Evolutionary conservation across 257 asterid genomes (phyloP).

Genomic region (Hygrophila difformis): DNA sequence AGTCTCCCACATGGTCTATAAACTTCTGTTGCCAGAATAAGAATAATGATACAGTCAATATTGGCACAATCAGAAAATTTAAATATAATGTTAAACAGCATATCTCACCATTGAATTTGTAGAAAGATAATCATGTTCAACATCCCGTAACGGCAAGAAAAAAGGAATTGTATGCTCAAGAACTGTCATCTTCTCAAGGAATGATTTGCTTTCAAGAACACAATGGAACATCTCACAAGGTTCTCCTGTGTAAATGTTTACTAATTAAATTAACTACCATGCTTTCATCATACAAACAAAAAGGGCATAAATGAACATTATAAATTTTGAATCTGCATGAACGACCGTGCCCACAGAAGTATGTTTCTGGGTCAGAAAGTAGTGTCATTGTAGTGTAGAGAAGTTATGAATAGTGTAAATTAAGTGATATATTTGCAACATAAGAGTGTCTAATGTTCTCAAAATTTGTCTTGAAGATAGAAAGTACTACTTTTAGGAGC

Average conservation of each 20-base stretch:
- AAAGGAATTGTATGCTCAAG: constrained; percentile 86
- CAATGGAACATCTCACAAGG: constrained; percentile 90
- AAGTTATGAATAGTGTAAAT: too few relatives aligned
- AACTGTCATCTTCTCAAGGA: constrained; percentile 95
- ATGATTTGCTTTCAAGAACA: constrained; percentile 95
- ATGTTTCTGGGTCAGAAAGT: too few relatives aligned
- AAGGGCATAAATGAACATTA: not conserved
- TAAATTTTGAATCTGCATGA: too few relatives aligned
- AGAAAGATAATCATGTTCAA: constrained; percentile 75
- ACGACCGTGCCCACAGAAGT: too few relatives aligned
- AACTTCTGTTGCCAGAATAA: constrained; percentile 61
- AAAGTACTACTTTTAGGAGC: too few relatives aligned
- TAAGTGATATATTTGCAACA: too few relatives aligned
- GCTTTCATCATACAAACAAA: constrained; percentile 8
- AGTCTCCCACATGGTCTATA: constrained; percentile 85
- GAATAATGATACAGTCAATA: constrained; percentile 12
- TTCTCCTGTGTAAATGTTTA: constrained; percentile 55
- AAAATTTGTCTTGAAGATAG: too few relatives aligned
- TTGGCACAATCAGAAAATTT: constrained; percentile 12
- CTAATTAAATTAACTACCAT: constrained; percentile 5
- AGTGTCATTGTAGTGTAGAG: too few relatives aligned
- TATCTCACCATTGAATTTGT: constrained; percentile 84
- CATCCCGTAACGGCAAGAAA: constrained; percentile 88
- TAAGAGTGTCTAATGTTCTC: too few relatives aligned
- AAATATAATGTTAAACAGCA: constrained; percentile 16